phyloP scores from a whole-genome alignment of 495 filamentous ascomycete species.

The Hypomontagnella submonticulosa region DNA sequence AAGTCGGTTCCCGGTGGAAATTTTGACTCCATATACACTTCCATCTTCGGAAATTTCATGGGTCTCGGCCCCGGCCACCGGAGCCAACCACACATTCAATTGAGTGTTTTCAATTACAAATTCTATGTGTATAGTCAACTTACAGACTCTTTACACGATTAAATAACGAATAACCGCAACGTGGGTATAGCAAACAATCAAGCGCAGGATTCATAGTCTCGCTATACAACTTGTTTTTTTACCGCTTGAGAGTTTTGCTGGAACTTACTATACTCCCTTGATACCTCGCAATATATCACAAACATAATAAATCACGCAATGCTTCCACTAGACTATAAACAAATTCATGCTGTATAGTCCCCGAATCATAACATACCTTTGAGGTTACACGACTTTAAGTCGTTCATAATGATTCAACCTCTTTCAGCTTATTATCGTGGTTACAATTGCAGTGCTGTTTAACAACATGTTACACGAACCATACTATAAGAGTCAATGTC shows the following conservation, averaged over 20 bases:
- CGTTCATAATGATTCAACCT: too few species aligned
- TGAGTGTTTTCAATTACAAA: conserved; percentile 15
- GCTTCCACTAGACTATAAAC: neutral
- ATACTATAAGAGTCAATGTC: too few species aligned
- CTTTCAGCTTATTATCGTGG: too few species aligned
- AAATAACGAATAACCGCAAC: conserved; percentile 11
- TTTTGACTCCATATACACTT: conserved; percentile 27
- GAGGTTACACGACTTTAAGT: too few species aligned
- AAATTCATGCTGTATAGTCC: too few species aligned
- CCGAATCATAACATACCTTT: too few species aligned
- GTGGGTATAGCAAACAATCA: too few species aligned
- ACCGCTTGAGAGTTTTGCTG: neutral
- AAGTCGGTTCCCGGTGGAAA: conserved; percentile 22
- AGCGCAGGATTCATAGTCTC: too few species aligned
- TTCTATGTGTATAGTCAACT: conserved; percentile 13
- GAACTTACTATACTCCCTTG: conserved; percentile 1
- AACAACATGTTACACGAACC: too few species aligned
- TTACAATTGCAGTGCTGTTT: too few species aligned
- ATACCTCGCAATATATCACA: neutral
- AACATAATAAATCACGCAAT: neutral
- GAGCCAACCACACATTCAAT: conserved; percentile 19
- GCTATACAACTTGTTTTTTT: too few species aligned
- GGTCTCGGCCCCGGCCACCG: conserved; percentile 12
- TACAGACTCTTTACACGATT: conserved; percentile 22
- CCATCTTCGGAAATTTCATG: conserved; percentile 33